Conservation (phyloP, 345 rosid genomes). For the Eucalyptus pauciflora region DNA sequence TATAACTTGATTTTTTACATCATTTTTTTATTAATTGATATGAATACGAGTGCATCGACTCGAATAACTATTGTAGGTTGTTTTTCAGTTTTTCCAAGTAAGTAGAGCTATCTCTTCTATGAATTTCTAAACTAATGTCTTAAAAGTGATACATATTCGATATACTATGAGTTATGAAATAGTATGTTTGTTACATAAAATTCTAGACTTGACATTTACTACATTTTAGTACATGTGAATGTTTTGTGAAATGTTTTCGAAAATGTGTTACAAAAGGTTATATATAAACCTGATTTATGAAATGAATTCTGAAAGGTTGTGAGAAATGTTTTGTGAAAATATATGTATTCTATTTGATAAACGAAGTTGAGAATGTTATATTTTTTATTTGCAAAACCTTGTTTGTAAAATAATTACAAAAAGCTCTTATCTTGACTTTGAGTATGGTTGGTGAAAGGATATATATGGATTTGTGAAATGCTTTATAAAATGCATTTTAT, state of each 20-base stretch:
- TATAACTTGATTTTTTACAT: too few relatives aligned
- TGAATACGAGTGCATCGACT: too few relatives aligned
- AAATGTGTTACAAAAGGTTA: neutral
- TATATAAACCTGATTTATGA: neutral
- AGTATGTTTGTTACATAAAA: neutral
- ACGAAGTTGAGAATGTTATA: too few relatives aligned
- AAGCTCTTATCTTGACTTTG: neutral
- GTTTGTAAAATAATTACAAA: neutral
- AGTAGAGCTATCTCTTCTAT: too few relatives aligned
- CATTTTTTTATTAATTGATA: too few relatives aligned
- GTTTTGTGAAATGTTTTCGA: neutral
- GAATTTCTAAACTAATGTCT: too few relatives aligned
- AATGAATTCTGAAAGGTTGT: neutral
- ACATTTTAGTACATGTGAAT: too few relatives aligned
- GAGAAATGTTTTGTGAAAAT: neutral
- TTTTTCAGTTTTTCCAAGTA: neutral
- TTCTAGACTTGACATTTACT: neutral
- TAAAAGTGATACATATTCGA: neutral
- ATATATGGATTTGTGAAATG: neutral
- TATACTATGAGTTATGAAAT: neutral
- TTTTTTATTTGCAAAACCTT: neutral
- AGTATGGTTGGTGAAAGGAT: neutral
- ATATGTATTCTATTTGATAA: too few relatives aligned
- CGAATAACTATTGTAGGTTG: neutral
- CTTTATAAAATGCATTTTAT: neutral